Percentiles rank a stretch among this genome's conserved stretches.
phyloP scores from a whole-genome alignment of 2,329 filamentous ascomycete genomes.

The Talaromyces pinophilus region DNA sequence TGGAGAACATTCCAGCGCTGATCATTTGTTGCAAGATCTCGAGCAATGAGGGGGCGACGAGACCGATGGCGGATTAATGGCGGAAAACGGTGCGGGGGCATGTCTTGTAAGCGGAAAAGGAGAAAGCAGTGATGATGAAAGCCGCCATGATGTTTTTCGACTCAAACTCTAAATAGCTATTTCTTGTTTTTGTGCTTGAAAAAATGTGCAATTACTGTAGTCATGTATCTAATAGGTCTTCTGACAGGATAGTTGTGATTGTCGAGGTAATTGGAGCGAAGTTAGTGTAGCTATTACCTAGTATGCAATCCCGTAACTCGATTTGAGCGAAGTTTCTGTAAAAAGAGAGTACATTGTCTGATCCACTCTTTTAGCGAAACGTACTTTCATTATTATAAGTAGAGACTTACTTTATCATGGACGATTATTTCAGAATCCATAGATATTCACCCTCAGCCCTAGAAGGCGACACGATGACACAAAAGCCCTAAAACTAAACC shows the following conservation, averaged over 20 bases:
- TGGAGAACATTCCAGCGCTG: neutral
- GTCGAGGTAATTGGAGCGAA: neutral
- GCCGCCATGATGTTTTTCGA: neutral
- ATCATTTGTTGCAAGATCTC: neutral
- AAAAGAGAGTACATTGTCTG: neutral
- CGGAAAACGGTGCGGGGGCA: neutral
- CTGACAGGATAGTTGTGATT: neutral
- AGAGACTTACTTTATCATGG: neutral
- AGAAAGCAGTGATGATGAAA: neutral
- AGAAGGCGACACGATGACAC: neutral
- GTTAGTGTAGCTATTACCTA: too few species aligned
- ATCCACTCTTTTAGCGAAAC: neutral
- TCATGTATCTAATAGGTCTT: neutral
- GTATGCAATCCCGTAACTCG: neutral
- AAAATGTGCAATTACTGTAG: neutral
- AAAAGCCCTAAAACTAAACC: neutral
- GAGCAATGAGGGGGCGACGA: neutral
- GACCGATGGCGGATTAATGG: neutral
- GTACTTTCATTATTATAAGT: neutral
- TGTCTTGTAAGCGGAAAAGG: neutral
- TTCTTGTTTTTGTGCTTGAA: neutral
- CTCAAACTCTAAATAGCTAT: neutral
- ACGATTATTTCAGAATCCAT: neutral
- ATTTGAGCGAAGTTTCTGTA: neutral
- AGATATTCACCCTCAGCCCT: neutral